Evolutionary conservation across 306 rosid genomes (phyloP), one percentile per base, ranked within the genome.

Genomic region (Acmispon strigosus): DNA sequence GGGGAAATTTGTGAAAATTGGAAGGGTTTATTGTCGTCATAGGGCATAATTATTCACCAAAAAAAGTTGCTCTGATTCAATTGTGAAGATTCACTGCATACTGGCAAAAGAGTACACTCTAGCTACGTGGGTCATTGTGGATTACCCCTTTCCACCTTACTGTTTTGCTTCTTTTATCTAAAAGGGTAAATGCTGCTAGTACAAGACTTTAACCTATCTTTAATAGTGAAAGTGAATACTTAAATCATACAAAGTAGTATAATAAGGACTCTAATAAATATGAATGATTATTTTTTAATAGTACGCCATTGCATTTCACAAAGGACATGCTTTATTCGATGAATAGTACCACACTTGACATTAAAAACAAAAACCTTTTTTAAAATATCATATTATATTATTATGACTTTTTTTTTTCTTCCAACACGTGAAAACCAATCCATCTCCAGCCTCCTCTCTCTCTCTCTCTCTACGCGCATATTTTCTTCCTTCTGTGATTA

Each of bases 371-470:
- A 37, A 50, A 15, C 34, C 34, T 27, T 27, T 27, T 27, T 27
- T 1, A 27, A 27, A 27, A 27, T 27, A 27, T 27, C 4, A 27
- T 27, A 27, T 27, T 27, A 32, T 5, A 32, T 5, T 32, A 6
- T 6, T 8, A 32, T 54, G 47, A 27, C 41, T 62, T 4, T 3
- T 34, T 8, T 20, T 71, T 64, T 69, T 65, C 73, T 62, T 54
- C 16, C 14, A 53, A 54, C 77, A 70, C 77, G 81, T 70, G 72
- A 66, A 70, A 53, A 44, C 43, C 19, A 60, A 61, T 15, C 32
- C 52, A 44, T 50, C 22, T 10, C 47, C 14, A 14, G 5, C n/a
- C 47, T 11, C 44, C 12, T 8, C 44, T 8, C 2, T 41, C 10
- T 41, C 10, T 41, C 10, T 10, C 13, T 41, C n/a, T 42, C 13